Evolutionary conservation across 345 rosid species (phyloP), one percentile per base, ranked within the genome.

Genomic region (Angophora floribunda): DNA sequence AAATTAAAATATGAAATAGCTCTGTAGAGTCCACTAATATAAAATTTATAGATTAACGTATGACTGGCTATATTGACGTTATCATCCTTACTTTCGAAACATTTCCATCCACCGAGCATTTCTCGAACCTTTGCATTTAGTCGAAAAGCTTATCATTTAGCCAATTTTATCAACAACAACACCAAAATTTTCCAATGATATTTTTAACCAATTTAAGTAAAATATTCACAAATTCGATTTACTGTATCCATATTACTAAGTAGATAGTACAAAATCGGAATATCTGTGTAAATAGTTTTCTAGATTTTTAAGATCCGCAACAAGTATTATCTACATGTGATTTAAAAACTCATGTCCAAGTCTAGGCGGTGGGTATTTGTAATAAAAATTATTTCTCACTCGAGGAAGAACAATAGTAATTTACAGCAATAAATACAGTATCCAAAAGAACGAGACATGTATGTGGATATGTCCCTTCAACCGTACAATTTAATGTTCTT

Each of bases 261-360:
- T 7, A 0, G 6, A 22, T 0, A 55, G 24, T 2, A 2, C 6
- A 55, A 55, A 22, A 8, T 55, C 2, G 0, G 12, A 7, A 21
- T 55, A 55, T 12, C 24, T 55, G 13, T 55, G 28, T 22, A 28
- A 22, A 55, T 55, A 55, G 28, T 55, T 55, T 55, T 22, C 28
- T 55, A 28, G 12, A 55, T 65, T 65, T n/a, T 65, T n/a, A n/a
- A n/a, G 9, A 13, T 63, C n/a, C 5, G 1, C 41, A 11, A 55
- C 9, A 55, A 55, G 13, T 63, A 63, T 6, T n/a, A 63, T 63
- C 4, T 0, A 63, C 2, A 0, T 63, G 2, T n/a, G 1, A 63
- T 28, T 63, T 63, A 63, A 61, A 28, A 28, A 28, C 70, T 61
- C 70, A 28, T 28, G 70, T 28, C 28, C 7, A 17, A 61, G 36